A percentile compares a stretch with the other conserved stretches of the same genome.
These are phyloP conservation scores for Hura crepitans DNA, from an alignment of 441 rosid genomes.

Conservation along the genomic window DNA sequence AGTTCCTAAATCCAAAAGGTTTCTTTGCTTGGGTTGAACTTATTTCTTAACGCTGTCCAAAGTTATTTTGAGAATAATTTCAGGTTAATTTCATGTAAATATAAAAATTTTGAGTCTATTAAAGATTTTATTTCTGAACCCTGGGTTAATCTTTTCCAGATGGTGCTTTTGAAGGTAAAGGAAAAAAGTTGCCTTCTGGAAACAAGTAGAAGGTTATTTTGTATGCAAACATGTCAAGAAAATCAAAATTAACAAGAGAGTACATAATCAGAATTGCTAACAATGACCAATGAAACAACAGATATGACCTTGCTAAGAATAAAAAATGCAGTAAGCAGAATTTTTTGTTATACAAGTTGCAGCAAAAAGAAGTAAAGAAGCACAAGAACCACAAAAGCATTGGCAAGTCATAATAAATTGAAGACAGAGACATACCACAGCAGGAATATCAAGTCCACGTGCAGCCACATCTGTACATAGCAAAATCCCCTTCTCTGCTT, in stretches of 20 bases:
- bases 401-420: not conserved
- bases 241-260: not conserved
- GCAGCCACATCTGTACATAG: constrained; percentile 98
- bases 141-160: not conserved
- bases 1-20: no score
- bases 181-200: not conserved
- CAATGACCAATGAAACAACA: not conserved
- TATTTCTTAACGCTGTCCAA: no score
- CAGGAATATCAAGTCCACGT: constrained; percentile 96
- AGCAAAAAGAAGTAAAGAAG: not conserved
- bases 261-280: not conserved
- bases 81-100: no score
- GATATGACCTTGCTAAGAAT: not conserved
- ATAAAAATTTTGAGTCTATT: no score
- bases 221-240: not conserved
- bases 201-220: not conserved
- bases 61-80: no score
- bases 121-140: no score
- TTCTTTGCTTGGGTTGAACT: no score
- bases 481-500: constrained; percentile 83
- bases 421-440: constrained; percentile 58
- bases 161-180: not conserved
- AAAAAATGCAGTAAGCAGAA: not conserved
- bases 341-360: not conserved
- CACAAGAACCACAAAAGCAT: not conserved